Percentiles rank a stretch among this genome's conserved stretches.
These are phyloP conservation scores for Trametes maxima DNA, from an alignment of 768 basidiomycete genomes.

Conservation along the genomic window DNA sequence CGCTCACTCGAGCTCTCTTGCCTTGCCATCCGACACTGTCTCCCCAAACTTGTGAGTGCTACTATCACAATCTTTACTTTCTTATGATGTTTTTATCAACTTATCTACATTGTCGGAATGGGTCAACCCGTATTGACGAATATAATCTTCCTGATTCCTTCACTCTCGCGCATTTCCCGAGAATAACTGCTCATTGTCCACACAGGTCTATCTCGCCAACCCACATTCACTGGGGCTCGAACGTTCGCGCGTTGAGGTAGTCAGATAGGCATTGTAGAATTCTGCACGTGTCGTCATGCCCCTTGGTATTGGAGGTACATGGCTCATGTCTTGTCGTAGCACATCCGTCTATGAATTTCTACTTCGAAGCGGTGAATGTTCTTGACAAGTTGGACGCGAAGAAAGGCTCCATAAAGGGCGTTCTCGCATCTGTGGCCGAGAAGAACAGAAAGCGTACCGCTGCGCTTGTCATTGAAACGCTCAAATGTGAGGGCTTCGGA, in stretches of 20 bases:
- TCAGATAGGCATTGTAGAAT: background rate
- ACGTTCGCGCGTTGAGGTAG: background rate
- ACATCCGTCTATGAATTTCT: slow-evolving; percentile 79
- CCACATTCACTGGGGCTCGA: background rate
- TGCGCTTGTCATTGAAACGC: slow-evolving; percentile 89
- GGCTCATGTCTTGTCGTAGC: slow-evolving; percentile 30
- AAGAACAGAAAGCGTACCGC: slow-evolving; percentile 77
- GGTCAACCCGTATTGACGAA: slow-evolving; percentile 55
- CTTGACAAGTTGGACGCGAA: slow-evolving; percentile 87
- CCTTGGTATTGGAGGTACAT: slow-evolving; percentile 28
- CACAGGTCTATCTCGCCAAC: background rate
- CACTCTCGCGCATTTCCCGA: background rate
- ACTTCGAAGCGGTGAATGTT: slow-evolving; percentile 84
- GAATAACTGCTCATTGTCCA: background rate
- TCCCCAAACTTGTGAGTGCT: too few species aligned
- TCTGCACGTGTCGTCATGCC: slow-evolving; percentile 13
- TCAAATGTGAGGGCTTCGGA: slow-evolving; percentile 76
- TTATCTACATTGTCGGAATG: slow-evolving; percentile 96
- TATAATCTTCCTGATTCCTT: slow-evolving; percentile 25
- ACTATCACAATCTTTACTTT: background rate
- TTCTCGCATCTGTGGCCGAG: slow-evolving; percentile 72
- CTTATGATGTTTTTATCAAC: slow-evolving; percentile 54
- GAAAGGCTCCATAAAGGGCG: slow-evolving; percentile 90
- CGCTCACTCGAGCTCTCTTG: background rate
- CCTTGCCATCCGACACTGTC: background rate